These are phyloP conservation scores for Chlorella sp. DNA, from an alignment of 139 green algal genomes.

Conservation along the genomic window DNA sequence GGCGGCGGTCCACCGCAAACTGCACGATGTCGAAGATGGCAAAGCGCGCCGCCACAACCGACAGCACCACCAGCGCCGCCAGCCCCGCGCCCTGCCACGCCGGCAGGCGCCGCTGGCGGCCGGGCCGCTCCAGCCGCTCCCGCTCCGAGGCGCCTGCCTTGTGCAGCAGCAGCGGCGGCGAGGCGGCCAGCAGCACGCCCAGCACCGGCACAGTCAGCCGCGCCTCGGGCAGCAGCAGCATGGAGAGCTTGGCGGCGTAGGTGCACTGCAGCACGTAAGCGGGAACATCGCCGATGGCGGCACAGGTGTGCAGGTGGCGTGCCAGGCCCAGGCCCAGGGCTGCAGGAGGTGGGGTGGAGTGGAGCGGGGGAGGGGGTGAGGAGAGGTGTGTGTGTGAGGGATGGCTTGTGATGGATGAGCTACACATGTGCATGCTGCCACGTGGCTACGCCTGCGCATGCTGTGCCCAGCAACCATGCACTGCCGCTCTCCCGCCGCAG, in stretches of 20 bases:
- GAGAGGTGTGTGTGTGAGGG: neutral
- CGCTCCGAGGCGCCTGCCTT: constrained; percentile 25
- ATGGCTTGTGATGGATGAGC: no score
- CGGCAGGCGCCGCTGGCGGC: constrained; percentile 45
- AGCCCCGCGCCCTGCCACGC: constrained; percentile 71
- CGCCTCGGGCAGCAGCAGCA: constrained; percentile 87
- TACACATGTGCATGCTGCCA: no score
- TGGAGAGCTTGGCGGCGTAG: constrained; percentile 87
- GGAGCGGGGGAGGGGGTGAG: neutral
- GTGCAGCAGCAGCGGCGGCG: constrained; percentile 65
- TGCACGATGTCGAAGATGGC: constrained; percentile 90
- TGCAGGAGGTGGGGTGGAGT: neutral
- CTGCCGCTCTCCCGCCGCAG: no score
- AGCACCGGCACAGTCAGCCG: constrained; percentile 51
- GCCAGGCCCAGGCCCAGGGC: constrained; percentile 71
- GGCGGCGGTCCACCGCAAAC: constrained; percentile 61
- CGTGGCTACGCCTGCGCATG: no score
- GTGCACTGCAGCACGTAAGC: constrained; percentile 69
- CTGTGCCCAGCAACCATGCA: no score
- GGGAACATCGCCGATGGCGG: constrained; percentile 11
- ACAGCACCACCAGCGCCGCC: constrained; percentile 50
- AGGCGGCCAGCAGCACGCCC: constrained; percentile 56
- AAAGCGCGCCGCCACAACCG: constrained; percentile 80
- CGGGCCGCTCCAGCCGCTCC: neutral
- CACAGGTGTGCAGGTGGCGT: constrained; percentile 27